A percentile compares a stretch with the other conserved stretches of the same genome.
These are phyloP conservation scores for Beauveria sp. DNA, from an alignment of 2,329 filamentous ascomycete genomes.

Conservation along the genomic window DNA sequence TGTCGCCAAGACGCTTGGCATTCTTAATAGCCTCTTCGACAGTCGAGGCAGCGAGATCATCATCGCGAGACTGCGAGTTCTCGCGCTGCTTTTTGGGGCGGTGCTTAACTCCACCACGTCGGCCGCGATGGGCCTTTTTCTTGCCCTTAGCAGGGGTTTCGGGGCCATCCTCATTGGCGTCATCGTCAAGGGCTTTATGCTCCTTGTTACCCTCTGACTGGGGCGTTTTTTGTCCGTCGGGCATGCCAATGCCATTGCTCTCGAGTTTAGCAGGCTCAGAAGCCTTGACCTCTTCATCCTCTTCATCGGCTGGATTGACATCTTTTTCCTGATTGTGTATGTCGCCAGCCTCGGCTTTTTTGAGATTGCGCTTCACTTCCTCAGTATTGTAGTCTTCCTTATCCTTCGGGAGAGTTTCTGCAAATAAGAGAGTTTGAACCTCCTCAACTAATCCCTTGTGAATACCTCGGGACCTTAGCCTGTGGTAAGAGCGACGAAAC, in stretches of 20 bases:
- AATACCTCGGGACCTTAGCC: conserved; percentile 23
- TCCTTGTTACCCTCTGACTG: not conserved
- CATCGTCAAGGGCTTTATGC: conserved; percentile 10
- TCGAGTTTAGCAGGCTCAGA: not conserved
- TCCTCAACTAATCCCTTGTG: conserved; percentile 17
- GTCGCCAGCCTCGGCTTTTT: not conserved
- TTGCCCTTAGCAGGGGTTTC: conserved; percentile 46
- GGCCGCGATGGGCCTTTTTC: conserved; percentile 62
- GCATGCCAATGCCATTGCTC: not conserved
- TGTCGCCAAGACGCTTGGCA: conserved; percentile 49
- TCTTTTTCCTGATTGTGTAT: not conserved
- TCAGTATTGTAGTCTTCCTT: not conserved
- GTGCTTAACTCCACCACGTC: conserved; percentile 64
- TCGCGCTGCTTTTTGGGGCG: conserved; percentile 51
- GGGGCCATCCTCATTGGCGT: conserved; percentile 3
- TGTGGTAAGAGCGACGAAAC: conserved; percentile 31
- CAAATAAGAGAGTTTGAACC: conserved; percentile 4
- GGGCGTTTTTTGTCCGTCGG: not conserved
- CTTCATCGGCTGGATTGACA: not conserved
- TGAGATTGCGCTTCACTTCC: not conserved
- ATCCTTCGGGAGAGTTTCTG: conserved; percentile 2
- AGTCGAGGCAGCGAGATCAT: conserved; percentile 34
- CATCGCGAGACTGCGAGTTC: conserved; percentile 40
- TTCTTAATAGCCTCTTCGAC: conserved; percentile 57
- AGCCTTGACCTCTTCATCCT: not conserved